phyloP scores from a whole-genome alignment of 2,329 filamentous ascomycete genomes.

The Fusarium citri region DNA sequence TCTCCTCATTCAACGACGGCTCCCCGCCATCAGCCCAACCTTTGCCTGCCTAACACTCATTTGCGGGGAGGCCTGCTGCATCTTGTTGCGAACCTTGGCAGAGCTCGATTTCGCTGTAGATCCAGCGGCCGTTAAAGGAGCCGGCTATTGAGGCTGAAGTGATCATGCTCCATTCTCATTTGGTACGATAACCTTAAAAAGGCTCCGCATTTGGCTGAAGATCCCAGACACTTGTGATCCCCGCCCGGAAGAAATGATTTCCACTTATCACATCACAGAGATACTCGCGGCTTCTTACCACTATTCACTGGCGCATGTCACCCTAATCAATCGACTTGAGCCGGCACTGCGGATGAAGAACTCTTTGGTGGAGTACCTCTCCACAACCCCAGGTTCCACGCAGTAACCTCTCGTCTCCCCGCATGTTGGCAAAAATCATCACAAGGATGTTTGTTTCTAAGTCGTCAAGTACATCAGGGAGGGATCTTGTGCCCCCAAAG shows the following conservation, averaged over 20 bases:
- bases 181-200: slow-evolving; percentile 30
- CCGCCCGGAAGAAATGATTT: slow-evolving; percentile 26
- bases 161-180: slow-evolving; percentile 30
- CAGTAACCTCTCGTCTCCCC: slow-evolving; percentile 40
- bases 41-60: slow-evolving; percentile 9
- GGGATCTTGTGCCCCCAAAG: slow-evolving; percentile 34
- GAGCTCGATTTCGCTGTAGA: slow-evolving; percentile 21
- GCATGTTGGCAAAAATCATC: slow-evolving; percentile 30
- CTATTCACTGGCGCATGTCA: slow-evolving; percentile 9
- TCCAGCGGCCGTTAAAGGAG: slow-evolving; percentile 17
- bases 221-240: slow-evolving; percentile 19
- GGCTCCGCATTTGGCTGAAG: slow-evolving; percentile 20
- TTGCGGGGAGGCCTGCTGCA: slow-evolving; percentile 32
- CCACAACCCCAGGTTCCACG: slow-evolving; percentile 41
- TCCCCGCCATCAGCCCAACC: slow-evolving; percentile 19
- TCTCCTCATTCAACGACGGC: slow-evolving; percentile 33
- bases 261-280: slow-evolving; percentile 39
- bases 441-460: slow-evolving; percentile 12
- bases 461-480: slow-evolving; percentile 3
- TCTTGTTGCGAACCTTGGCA: slow-evolving; percentile 30
- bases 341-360: slow-evolving; percentile 14
- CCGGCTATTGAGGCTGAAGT: slow-evolving; percentile 33
- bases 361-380: slow-evolving; percentile 38
- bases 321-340: slow-evolving; percentile 9
- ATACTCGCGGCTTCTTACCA: neutral